Conservation (phyloP, 805 yeast species). For the Yamadazyma akitaensis region DNA sequence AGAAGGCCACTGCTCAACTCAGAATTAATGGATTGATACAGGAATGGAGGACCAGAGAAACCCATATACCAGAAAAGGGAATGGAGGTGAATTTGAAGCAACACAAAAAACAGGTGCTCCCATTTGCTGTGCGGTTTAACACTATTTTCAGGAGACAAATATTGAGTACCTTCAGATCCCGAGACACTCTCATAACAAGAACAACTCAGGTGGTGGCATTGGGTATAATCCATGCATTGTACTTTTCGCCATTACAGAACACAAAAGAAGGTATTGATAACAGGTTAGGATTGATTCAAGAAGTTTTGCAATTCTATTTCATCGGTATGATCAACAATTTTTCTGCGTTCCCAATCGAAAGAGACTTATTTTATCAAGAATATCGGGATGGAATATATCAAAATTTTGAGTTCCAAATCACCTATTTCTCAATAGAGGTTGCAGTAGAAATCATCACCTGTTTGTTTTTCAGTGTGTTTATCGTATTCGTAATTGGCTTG, state of each 20-base stretch:
- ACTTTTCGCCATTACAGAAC: constrained; percentile 45
- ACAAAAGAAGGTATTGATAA: constrained; percentile 53
- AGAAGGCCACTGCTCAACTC: constrained; percentile 16
- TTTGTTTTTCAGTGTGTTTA: constrained; percentile 54
- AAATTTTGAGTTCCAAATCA: constrained; percentile 55
- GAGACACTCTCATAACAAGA: constrained; percentile 63
- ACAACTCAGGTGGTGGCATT: constrained; percentile 60
- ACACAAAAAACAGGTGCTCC: constrained; percentile 22
- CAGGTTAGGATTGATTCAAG: constrained; percentile 74
- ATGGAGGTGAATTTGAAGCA: constrained; percentile 21
- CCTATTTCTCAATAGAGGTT: constrained; percentile 60
- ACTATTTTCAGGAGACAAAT: constrained; percentile 32
- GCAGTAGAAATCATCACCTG: constrained; percentile 65
- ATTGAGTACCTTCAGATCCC: constrained; percentile 31
- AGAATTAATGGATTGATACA: constrained; percentile 26
- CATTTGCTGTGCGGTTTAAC: constrained; percentile 25
- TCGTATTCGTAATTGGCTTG: constrained; percentile 69
- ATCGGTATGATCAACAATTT: constrained; percentile 79
- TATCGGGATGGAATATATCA: constrained; percentile 71
- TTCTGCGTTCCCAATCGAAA: constrained; percentile 69
- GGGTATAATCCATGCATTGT: constrained; percentile 64
- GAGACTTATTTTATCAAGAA: constrained; percentile 76
- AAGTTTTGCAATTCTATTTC: constrained; percentile 66
- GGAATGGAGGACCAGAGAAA: constrained; percentile 20
- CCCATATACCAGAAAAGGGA: constrained; percentile 2